phyloP scores from a whole-genome alignment of 2,329 filamentous ascomycete genomes.

The Talaromyces islandicus region DNA sequence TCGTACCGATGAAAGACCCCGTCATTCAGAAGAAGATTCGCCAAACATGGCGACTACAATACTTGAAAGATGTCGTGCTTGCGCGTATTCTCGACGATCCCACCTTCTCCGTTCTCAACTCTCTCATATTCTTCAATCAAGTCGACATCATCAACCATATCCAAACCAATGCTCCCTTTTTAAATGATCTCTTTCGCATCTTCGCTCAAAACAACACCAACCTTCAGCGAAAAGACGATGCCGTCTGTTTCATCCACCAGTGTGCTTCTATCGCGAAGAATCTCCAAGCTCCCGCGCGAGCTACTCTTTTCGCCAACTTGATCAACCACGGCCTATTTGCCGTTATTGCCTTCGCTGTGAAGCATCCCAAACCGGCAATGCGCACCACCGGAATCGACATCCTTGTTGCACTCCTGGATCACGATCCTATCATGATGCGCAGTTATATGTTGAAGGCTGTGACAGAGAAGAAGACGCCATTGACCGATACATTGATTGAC shows the following conservation, averaged over 20 bases:
- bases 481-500: constrained; percentile 91
- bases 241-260: constrained; percentile 92
- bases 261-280: constrained; percentile 94
- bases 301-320: constrained; percentile 83
- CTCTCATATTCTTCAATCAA: constrained; percentile 97
- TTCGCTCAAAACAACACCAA: constrained; percentile 63
- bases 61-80: constrained; percentile 96
- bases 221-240: constrained; percentile 77
- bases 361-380: constrained; percentile 75
- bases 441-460: constrained; percentile 89
- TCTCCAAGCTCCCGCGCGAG: constrained; percentile 74
- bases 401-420: constrained; percentile 87
- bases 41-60: constrained; percentile 90
- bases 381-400: constrained; percentile 92
- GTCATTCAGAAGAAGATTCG: constrained; percentile 85
- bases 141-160: constrained; percentile 95
- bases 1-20: constrained; percentile 82
- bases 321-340: constrained; percentile 78
- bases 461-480: constrained; percentile 73
- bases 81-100: constrained; percentile 95
- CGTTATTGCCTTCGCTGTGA: constrained; percentile 87
- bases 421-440: constrained; percentile 90
- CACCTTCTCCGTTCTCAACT: constrained; percentile 95
- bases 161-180: constrained; percentile 71
- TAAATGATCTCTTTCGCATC: constrained; percentile 81